Conservation (phyloP, 352 stramenopile species). For the Paralagenidium karlingii region DNA sequence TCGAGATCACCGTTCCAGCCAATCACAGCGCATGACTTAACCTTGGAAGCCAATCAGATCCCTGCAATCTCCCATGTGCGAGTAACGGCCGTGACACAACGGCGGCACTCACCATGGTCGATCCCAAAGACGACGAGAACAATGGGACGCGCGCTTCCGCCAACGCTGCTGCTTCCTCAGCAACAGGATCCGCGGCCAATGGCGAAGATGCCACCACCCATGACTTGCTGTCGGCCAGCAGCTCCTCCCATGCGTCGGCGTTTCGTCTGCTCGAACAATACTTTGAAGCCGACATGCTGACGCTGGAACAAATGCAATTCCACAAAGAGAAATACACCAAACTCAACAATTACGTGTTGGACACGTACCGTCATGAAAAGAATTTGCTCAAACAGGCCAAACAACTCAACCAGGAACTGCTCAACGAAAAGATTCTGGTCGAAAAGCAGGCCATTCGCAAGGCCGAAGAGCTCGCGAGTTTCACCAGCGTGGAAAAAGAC, state of each 20-base stretch:
- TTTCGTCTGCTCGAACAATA: constrained; percentile 75
- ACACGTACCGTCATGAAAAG: constrained; percentile 78
- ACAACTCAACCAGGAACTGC: constrained; percentile 68
- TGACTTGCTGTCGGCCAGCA: constrained; percentile 20
- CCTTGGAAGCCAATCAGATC: too few species aligned
- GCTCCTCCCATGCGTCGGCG: constrained; percentile 45
- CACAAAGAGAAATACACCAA: constrained; percentile 73
- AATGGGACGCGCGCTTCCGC: too few species aligned
- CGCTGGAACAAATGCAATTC: constrained; percentile 59
- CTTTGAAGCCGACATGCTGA: constrained; percentile 75
- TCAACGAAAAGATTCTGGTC: constrained; percentile 76
- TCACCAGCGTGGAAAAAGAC: constrained; percentile 63
- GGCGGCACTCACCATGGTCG: too few species aligned
- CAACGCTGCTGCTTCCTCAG: too few species aligned
- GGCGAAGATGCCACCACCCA: too few species aligned
- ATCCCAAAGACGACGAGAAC: too few species aligned
- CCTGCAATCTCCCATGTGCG: too few species aligned
- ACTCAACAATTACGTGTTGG: constrained; percentile 52
- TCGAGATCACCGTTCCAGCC: too few species aligned
- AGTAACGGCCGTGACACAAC: too few species aligned
- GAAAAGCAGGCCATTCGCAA: constrained; percentile 82
- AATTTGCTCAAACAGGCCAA: constrained; percentile 69
- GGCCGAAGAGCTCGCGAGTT: constrained; percentile 58
- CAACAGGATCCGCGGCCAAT: too few species aligned
- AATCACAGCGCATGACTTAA: too few species aligned